Percentiles rank a stretch among this genome's conserved stretches.
Evolutionary conservation across 208 protist species (phyloP).

Genomic region (Leishmania aethiopica): DNA sequence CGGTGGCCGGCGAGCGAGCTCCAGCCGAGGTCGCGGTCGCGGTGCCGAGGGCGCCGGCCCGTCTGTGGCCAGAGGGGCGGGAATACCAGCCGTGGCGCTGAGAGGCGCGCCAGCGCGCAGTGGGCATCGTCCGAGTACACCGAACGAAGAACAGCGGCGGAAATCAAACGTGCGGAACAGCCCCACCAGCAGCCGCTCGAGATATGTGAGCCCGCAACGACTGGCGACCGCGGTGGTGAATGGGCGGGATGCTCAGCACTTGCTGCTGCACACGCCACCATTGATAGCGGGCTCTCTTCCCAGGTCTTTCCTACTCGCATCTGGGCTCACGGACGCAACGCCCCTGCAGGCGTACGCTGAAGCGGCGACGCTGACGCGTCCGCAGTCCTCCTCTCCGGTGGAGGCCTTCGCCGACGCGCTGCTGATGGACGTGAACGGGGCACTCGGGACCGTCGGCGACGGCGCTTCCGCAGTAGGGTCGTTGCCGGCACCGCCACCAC

Average conservation of each 20-base stretch:
- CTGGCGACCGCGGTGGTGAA: background rate
- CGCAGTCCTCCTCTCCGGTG: constrained; percentile 23
- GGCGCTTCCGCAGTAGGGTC: background rate
- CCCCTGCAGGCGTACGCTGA: background rate
- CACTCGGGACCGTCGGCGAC: background rate
- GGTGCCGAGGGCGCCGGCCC: background rate
- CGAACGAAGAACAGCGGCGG: background rate
- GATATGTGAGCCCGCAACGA: background rate
- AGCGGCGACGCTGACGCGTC: background rate
- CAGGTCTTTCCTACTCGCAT: background rate
- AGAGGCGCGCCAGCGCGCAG: background rate
- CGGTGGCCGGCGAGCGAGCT: background rate
- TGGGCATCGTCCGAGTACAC: background rate
- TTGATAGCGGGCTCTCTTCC: background rate
- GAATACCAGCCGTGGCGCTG: background rate
- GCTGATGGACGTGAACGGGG: constrained; percentile 24
- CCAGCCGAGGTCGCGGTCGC: background rate
- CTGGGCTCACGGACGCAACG: background rate
- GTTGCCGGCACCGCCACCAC: background rate
- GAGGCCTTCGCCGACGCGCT: constrained; percentile 57
- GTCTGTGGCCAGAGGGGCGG: background rate
- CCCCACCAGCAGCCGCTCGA: background rate
- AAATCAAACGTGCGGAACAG: background rate
- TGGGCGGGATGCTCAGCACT: background rate
- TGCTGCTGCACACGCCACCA: background rate